Conservation (phyloP, 305 asterid species). For the Fraxinus platypoda region DNA sequence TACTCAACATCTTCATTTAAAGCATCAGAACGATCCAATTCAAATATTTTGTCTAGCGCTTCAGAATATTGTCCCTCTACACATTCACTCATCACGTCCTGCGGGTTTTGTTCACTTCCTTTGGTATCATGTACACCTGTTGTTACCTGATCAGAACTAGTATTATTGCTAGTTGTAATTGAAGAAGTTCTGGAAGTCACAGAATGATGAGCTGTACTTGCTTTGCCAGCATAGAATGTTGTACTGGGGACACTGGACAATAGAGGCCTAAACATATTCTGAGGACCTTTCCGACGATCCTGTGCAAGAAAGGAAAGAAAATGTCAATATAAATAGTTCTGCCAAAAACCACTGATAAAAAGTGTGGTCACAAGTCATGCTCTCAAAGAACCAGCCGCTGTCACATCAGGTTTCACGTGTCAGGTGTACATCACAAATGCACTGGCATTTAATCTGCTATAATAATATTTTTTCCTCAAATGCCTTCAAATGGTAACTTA, state of each 20-base stretch:
- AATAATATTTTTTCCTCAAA: not conserved
- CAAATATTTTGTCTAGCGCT: conserved; percentile 58
- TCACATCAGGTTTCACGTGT: not conserved
- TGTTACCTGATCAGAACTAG: conserved; percentile 72
- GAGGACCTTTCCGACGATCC: conserved; percentile 79
- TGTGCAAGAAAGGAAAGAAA: conserved; percentile 30
- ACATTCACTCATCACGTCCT: conserved; percentile 49
- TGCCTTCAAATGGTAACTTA: conserved; percentile 6
- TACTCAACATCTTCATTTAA: conserved; percentile 36
- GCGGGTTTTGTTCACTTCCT: conserved; percentile 65
- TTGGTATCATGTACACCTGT: conserved; percentile 65
- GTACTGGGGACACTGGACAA: conserved; percentile 95
- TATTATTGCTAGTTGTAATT: conserved; percentile 80
- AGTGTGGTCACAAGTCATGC: conserved; percentile 9
- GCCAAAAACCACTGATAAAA: not conserved
- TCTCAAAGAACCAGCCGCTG: not conserved
- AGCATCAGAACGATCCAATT: conserved; percentile 59
- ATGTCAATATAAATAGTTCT: conserved; percentile 16
- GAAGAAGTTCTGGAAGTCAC: conserved; percentile 71
- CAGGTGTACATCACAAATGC: not conserved
- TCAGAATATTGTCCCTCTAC: conserved; percentile 40
- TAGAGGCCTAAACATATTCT: conserved; percentile 94
- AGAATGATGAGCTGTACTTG: conserved; percentile 51
- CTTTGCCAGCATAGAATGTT: conserved; percentile 67
- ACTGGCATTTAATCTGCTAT: conserved; percentile 6